Base-by-base conservation (phyloP, 306 rosid species). In the Trichosanthes cucumerina region DNA sequence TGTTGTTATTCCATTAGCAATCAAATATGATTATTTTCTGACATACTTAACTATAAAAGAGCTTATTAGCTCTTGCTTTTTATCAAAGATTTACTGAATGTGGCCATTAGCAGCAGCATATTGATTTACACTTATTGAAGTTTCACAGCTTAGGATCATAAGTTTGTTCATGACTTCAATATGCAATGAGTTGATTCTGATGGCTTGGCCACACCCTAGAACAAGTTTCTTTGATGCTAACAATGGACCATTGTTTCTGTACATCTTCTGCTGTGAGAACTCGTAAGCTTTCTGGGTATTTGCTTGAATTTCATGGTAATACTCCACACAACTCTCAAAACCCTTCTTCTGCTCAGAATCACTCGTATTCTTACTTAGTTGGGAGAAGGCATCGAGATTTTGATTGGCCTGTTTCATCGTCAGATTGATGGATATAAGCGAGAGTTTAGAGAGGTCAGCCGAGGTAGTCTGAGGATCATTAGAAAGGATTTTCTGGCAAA, bases 71-170 rank as follows among this genome's bases (percentile, higher is more conserved):
- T 68, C 7, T 38, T n/a, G 31, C 52, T 68, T 65, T 39, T 39
- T 39, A 68, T 68, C 8, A 38, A 19, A 39, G 4, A 68, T 39
- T 68, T 68, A 68, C 52, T 68, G 31, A 68, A 10, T 39, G 74
- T 11, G 15, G 9, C 26, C 72, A 39, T 68, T 39, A 10, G 74
- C 46, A 39, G 52, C 50, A 68, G 74, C 74, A 68, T 5, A 68
- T 19, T 38, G 26, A 68, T 68, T 68, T 38, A 68, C 74, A n/a
- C 74, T 68, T 19, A 68, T 21, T 68, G 74, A 68, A 39, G 46
- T 68, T 39, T 68, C 74, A 38, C 31, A 68, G 50, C 52, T 39
- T 38, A 68, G 28, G 74, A 68, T 39, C 74, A 68, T 68, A n/a
- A 39, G 50, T 68, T 68, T 68, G 31, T 68, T 38, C 31, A 68